These are phyloP conservation scores for Mortierella sp. DNA, from an alignment of 371 early-diverging fungal species.

Conservation along the genomic window DNA sequence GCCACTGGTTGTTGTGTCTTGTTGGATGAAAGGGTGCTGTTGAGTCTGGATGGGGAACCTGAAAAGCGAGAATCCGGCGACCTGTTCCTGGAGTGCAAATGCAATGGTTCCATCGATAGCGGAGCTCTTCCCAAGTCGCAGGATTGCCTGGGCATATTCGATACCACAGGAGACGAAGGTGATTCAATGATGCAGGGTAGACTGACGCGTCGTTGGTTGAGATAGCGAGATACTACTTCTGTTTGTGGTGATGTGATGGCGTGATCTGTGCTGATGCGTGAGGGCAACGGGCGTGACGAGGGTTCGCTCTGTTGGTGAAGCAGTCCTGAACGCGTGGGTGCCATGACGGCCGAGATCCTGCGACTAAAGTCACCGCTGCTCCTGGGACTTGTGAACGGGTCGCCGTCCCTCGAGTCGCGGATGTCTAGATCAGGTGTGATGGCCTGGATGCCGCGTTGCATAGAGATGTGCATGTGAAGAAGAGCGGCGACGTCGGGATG, in stretches of 20 bases:
- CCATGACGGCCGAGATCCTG: conserved; percentile 40
- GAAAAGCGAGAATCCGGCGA: neutral
- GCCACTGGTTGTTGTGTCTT: neutral
- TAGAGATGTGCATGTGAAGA: conserved; percentile 46
- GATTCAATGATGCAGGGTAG: conserved; percentile 51
- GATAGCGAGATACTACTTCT: neutral
- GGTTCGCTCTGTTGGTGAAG: too few relatives aligned
- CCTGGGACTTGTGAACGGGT: conserved; percentile 42
- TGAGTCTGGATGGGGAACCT: neutral
- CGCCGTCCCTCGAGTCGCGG: conserved; percentile 19
- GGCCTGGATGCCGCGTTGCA: conserved; percentile 46
- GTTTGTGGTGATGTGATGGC: neutral
- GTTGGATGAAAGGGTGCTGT: neutral
- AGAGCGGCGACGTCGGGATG: conserved; percentile 67
- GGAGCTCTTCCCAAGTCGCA: conserved; percentile 39
- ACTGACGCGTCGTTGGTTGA: conserved; percentile 45
- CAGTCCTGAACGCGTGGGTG: conserved; percentile 16
- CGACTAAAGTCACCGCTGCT: conserved; percentile 42
- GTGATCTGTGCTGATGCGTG: conserved; percentile 11
- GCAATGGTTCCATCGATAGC: conserved; percentile 20
- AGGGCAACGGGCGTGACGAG: neutral
- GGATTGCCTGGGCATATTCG: conserved; percentile 34
- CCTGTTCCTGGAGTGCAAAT: conserved; percentile 1
- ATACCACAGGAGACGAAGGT: conserved; percentile 24
- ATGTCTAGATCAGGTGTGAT: conserved; percentile 27